Evolutionary conservation across 208 protist species (phyloP), one percentile per base, ranked within the genome.

Genomic region (Blechomonas ayalai): DNA sequence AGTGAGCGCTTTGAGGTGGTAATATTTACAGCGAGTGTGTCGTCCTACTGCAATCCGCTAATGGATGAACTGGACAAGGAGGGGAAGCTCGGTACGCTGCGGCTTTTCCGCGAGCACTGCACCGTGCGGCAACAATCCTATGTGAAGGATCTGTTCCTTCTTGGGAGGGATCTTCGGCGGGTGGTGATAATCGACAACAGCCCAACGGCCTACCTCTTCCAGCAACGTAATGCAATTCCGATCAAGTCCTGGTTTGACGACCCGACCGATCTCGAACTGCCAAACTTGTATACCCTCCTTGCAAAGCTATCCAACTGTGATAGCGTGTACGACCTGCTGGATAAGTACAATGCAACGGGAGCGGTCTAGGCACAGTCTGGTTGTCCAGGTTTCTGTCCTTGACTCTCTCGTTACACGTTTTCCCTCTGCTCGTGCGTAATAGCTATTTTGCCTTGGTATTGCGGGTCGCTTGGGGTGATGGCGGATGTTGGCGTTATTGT

Each of bases 121-220:
- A 76, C 65, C 1, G 9, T 50, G 27, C 38, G 47, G 38, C 49
- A 82, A 0, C 36, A 42, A 20, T 59, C 58, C 2, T 81, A 78
- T 40, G 59, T 91, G 13, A 88, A 84, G 31, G 73, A 90, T 37
- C 48, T 90, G 0, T 62, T 51, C 26, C 44, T 55, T 12, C 49
- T 88, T 2, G 78, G 74, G 4, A 55, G 75, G 2, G 53, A 64
- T 27, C 52, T 88, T n/a, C 34, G 55, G 3, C 37, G 44, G 2
- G 54, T 79, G 16, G 62, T 43, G 27, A 70, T 84, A 31, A 34
- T 90, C 7, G 77, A 90, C 65, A 87, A 90, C 51, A 80, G 61
- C 38, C 75, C 71, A 2, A 52, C 53, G 4, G 57, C 72, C 2
- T 87, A 83, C 54, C 40, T 78, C 12, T 86, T 83, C 49, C 76